Base-by-base conservation (phyloP, 345 rosid genomes). In the Euphorbia peplus region DNA sequence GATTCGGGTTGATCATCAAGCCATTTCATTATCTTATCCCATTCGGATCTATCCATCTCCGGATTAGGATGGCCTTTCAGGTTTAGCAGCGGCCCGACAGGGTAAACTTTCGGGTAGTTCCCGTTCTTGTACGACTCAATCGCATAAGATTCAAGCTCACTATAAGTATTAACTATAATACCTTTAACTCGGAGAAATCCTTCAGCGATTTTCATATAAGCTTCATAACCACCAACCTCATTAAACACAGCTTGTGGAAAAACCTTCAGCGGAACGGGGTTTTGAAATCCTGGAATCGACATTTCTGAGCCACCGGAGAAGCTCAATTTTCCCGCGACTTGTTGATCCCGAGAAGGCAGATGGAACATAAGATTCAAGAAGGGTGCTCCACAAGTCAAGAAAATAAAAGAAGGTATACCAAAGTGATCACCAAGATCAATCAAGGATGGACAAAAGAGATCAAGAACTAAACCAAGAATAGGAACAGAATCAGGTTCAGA, bases 391-490 rank as follows among this genome's bases (percentile, higher is more conserved):
- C 64, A 68, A 3, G 78, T 64, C 13, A 69, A 15, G 66, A 46
- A 75, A 3, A 69, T 69, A 28, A 44, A 69, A 47, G 78, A 37
- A 48, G 73, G 73, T 15, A 75, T 25, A 10, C 70, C 69, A 3
- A 69, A 51, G 48, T 75, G 66, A 47, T 69, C 24, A 2, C 66
- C 78, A 28, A 69, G 18, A 28, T 69, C 78, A 32, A 74, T 63
- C 61, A 69, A 47, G 2, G 78, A 39, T 8, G 21, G 53, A 18
- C 74, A 75, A 47, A 69, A 58, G 44, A 64, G 39, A 55, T 69
- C 78, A 64, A 64, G 22, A 35, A 69, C 39, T 7, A 69, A 9
- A 2, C 74, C 74, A 18, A 58, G 67, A 28, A 75, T 62, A 11
- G 46, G 70, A 48, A 58, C 51, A 4, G 68, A 52, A 18, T 35